Base-by-base conservation (phyloP, 257 asterid species). In the Scutellaria baicalensis region DNA sequence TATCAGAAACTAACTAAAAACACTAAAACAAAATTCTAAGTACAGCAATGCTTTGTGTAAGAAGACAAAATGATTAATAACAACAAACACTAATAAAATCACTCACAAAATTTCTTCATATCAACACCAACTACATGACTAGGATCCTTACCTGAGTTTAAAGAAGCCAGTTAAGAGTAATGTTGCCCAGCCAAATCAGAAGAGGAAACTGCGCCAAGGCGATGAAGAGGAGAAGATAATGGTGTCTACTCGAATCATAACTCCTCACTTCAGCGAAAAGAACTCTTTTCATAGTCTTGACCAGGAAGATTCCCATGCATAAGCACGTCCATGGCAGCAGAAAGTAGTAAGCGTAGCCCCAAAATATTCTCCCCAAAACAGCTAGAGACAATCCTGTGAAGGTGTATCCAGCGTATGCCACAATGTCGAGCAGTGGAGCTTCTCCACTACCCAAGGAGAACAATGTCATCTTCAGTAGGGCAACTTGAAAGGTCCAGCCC, bases 401-500 rank as follows among this genome's bases (percentile, higher is more conserved):
- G 17, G 84, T 81, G 36, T 84, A 84, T 20, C 88, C 88, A 27
- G 84, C 85, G 23, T 84, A 84, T 0, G 85, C 84, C 35, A 81
- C 82, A 8, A 84, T 81, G 82, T 84, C 88, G 12, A 84, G 88
- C 35, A 84, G 31, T n/a, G 88, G 84, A 35, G 86, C 88, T 77
- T 80, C 88, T 13, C 88, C 88, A 13, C 84, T 81, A 21, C 88
- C 88, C 76, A 84, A 36, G 13, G 88, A 81, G 75, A 84, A 71
- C 18, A 84, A 39, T 6, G 86, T 74, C 82, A 78, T 81, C 48
- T 84, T 84, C 47, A 84, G 77, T n/a, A 84, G 78, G 21, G 84
- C 66, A 2, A 84, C 88, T 76, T 84, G 86, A 23, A 84, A 81
- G 56, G 79, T 45, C 88, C 88, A 84, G 13, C 88, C 88, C 18